These are phyloP conservation scores for Cutaneotrichosporon curvatum DNA, from an alignment of 1,284 basidiomycete species.

Conservation along the genomic window DNA sequence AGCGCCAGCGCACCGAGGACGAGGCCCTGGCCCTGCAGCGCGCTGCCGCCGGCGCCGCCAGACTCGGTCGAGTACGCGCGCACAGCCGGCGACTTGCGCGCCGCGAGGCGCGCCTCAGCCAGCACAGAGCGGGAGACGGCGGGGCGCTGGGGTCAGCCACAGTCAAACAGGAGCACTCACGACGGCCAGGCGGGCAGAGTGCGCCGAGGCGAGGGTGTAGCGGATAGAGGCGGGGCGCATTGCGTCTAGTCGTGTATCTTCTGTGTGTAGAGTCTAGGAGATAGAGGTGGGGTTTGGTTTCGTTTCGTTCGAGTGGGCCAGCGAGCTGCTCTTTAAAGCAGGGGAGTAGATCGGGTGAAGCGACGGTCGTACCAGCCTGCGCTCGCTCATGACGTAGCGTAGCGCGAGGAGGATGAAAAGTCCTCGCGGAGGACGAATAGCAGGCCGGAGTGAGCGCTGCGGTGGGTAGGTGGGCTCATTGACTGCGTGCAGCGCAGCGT, in stretches of 20 bases:
- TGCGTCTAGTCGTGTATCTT: background rate
- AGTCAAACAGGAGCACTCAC: background rate
- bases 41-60: background rate
- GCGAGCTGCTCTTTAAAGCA: no score
- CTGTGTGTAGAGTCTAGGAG: background rate
- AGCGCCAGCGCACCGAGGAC: constrained; percentile 34
- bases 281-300: no score
- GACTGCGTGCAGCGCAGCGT: no score
- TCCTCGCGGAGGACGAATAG: no score
- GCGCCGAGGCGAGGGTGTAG: constrained; percentile 2
- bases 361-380: no score
- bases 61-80: background rate
- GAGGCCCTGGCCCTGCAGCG: constrained; percentile 9
- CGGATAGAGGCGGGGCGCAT: constrained; percentile 7
- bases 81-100: background rate
- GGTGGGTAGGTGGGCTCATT: no score
- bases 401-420: no score
- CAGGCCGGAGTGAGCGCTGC: no score
- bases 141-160: constrained; percentile 5
- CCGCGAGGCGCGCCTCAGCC: background rate
- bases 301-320: no score
- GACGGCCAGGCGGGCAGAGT: constrained; percentile 1
- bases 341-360: no score
- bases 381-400: no score
- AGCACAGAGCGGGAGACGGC: background rate